Conservation (phyloP, 78 protist genomes). For the Guillardia theta region DNA sequence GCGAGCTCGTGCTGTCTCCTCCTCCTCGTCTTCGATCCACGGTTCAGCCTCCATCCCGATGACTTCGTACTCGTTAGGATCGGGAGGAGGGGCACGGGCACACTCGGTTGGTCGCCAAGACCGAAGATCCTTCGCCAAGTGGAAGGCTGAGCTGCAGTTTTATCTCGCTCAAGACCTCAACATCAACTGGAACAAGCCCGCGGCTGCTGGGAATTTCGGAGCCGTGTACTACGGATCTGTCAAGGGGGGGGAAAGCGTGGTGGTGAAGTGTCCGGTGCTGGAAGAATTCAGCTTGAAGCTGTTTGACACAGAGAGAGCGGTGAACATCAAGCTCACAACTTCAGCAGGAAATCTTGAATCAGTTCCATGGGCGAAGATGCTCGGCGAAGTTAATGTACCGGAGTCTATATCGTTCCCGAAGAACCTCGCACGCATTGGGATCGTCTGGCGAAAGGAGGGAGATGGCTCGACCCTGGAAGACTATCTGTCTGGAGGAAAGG, state of each 20-base stretch:
- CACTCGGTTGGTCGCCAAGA: neutral
- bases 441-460: neutral
- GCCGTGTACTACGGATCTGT: neutral
- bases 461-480: neutral
- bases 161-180: neutral
- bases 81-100: no score
- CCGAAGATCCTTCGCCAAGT: no score
- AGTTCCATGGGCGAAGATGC: neutral
- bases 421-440: neutral
- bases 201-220: neutral
- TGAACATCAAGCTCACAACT: neutral
- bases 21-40: no score
- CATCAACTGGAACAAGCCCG: neutral
- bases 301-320: neutral
- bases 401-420: neutral
- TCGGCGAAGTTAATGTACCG: constrained; percentile 12
- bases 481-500: neutral
- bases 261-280: neutral
- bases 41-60: no score
- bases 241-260: neutral
- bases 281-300: neutral
- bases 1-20: no score
- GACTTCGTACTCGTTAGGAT: no score
- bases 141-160: neutral
- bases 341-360: neutral